phyloP scores from a whole-genome alignment of 2,329 filamentous ascomycete species.

The Xylaria sp. region DNA sequence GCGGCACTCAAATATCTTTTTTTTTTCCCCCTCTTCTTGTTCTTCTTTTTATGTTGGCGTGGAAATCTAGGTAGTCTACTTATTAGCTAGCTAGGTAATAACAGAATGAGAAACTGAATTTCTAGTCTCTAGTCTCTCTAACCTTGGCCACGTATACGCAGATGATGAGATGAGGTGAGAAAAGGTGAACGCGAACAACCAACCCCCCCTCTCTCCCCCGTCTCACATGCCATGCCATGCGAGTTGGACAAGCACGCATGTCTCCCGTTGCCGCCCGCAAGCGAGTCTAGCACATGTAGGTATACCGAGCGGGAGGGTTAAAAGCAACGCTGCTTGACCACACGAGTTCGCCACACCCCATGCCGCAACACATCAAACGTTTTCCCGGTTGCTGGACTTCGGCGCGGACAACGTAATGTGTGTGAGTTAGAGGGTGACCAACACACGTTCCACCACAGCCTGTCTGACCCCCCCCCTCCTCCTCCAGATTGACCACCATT shows the following conservation, averaged over 20 bases:
- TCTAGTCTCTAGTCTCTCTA: neutral
- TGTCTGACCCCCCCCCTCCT: neutral
- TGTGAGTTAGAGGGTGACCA: neutral
- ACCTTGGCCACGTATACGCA: too few relatives aligned
- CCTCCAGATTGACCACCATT: neutral
- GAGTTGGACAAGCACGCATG: too few relatives aligned
- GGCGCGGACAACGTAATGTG: neutral
- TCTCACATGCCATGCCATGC: neutral
- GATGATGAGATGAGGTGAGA: neutral
- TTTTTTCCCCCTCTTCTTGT: constrained; percentile 3
- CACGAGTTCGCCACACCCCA: neutral
- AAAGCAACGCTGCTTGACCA: neutral
- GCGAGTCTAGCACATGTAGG: neutral
- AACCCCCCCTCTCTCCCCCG: too few relatives aligned
- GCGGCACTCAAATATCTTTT: neutral
- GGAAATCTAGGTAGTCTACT: constrained; percentile 14
- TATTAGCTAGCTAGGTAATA: constrained; percentile 13
- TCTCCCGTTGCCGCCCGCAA: too few relatives aligned
- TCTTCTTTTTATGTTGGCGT: constrained; percentile 1
- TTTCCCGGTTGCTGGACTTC: neutral
- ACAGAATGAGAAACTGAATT: constrained; percentile 16
- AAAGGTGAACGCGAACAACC: neutral
- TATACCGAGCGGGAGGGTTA: neutral
- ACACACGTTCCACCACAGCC: neutral
- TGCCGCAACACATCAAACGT: neutral